A percentile compares a stretch with the other conserved stretches of the same genome.
These are phyloP conservation scores for Trichoderma erinaceum DNA, from an alignment of 495 filamentous ascomycete genomes.

Conservation along the genomic window DNA sequence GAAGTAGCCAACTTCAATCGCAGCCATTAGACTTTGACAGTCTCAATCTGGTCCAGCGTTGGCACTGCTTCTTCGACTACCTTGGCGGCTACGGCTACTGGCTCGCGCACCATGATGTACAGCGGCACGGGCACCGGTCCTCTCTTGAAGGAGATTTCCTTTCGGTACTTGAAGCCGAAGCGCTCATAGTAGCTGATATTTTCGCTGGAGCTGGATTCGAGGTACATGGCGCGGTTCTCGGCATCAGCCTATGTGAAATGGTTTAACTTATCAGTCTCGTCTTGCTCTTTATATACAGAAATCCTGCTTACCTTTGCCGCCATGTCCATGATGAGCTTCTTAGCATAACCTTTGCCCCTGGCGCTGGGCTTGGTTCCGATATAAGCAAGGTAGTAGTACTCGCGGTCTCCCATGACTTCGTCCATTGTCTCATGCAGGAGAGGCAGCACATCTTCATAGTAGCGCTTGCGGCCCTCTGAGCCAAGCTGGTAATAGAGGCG, in stretches of 20 bases:
- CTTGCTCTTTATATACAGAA: not conserved
- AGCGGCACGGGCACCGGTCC: conserved; percentile 56
- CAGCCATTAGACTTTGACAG: not conserved
- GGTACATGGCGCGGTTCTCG: conserved; percentile 58
- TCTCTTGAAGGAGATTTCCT: conserved; percentile 53
- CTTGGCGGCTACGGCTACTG: conserved; percentile 22
- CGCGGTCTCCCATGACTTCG: conserved; percentile 54
- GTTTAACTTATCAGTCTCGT: not conserved
- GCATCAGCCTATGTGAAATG: conserved; percentile 49
- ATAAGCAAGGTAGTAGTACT: conserved; percentile 72
- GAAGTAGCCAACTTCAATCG: not conserved
- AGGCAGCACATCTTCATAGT: conserved; percentile 71
- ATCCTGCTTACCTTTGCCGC: conserved; percentile 48
- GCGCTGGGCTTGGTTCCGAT: conserved; percentile 62
- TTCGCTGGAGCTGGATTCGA: conserved; percentile 62
- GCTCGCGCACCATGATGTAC: conserved; percentile 72
- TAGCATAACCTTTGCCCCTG: conserved; percentile 62
- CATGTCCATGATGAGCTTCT: conserved; percentile 59
- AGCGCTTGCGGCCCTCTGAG: conserved; percentile 60
- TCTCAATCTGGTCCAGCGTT: not conserved
- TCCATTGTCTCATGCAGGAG: conserved; percentile 67
- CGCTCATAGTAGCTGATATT: conserved; percentile 65
- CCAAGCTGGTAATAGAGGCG: conserved; percentile 64
- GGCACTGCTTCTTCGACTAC: not conserved
- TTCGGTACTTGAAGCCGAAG: conserved; percentile 58